Evolutionary conservation across 2,329 filamentous ascomycete species (phyloP), one percentile per base, ranked within the genome.

Genomic region (Colletotrichum lindemuthianum): DNA sequence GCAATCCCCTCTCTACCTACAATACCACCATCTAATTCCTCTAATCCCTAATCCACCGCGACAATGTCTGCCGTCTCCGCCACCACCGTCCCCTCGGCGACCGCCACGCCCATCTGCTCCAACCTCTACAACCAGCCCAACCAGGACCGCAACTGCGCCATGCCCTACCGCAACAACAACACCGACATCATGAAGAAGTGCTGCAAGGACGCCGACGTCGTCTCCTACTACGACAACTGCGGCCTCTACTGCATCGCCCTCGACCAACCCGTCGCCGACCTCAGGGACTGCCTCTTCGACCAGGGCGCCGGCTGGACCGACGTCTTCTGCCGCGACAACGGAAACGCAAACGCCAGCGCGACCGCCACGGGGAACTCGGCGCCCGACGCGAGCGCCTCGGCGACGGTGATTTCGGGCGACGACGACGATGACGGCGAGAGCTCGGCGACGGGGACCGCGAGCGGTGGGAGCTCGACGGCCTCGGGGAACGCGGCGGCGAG

Each of bases 221-320:
- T 79, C 52, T 73, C 73, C 67, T 85, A 84, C 78, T 75, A 80
- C 70, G 69, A 78, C 70, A 73, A 77, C 69, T 85, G 83, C 75
- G 81, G 79, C 13, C 69, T 84, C 64, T 85, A 84, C 80, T 85
- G 83, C 69, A 78, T 74, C 6, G 73, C 74, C 54, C 50, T 73
- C 24, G 74, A 68, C 71, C 73, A 76, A 70, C 71, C 68, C 63
- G 65, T 71, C 65, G 67, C 34, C 37, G 68, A 73, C 32, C 74
- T 76, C 16, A 50, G 61, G 15, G 32, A 67, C 36, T 85, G 83
- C 67, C 71, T 85, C 12, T 74, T 68, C 52, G 68, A 72, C 37
- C 70, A 80, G 52, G 80, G 80, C 37, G 77, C 77, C 34, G 67
- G 70, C 34, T 69, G 74, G 53, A 65, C 67, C 9, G 68, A 77